These are phyloP conservation scores for Paraleonurus japonicus DNA, from an alignment of 257 asterid genomes.

Conservation along the genomic window DNA sequence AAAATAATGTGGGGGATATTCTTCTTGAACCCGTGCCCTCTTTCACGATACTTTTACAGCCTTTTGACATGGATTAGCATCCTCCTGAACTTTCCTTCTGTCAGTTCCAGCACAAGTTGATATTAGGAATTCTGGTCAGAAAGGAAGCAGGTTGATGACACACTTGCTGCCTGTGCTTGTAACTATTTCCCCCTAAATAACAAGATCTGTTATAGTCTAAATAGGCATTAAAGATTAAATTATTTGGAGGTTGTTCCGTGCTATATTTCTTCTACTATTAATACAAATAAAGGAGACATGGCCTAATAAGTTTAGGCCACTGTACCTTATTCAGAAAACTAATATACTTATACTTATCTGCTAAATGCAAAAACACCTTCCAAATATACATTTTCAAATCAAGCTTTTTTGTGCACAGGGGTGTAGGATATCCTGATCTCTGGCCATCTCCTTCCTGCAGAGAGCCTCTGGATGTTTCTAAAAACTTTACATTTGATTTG, in stretches of 20 bases:
- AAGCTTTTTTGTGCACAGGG: slow-evolving; percentile 49
- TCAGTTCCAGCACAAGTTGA: not conserved
- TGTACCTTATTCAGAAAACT: slow-evolving; percentile 36
- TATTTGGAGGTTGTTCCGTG: not conserved
- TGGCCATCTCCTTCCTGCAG: slow-evolving; percentile 91
- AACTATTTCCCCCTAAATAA: not conserved
- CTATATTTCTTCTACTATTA: slow-evolving; percentile 15
- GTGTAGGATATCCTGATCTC: slow-evolving; percentile 88
- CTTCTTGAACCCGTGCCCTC: not conserved
- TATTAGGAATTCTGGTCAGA: not conserved
- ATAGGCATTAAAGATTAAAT: not conserved
- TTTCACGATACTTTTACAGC: not conserved
- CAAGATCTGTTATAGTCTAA: not conserved
- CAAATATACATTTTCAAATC: slow-evolving; percentile 16
- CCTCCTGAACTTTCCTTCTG: not conserved
- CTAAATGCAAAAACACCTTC: slow-evolving; percentile 18
- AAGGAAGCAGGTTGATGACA: not conserved
- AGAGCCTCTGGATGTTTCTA: slow-evolving; percentile 91
- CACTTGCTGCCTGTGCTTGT: not conserved
- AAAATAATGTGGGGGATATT: not conserved
- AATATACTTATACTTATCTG: not conserved
- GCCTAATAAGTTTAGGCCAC: not conserved
- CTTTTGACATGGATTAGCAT: not conserved
- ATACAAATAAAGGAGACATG: not conserved
- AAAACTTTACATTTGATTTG: slow-evolving; percentile 79